A percentile compares a stretch with the other conserved stretches of the same genome.
phyloP scores from a whole-genome alignment of 2,329 filamentous ascomycete species.

The Parasarocladium wereldwijsianum region DNA sequence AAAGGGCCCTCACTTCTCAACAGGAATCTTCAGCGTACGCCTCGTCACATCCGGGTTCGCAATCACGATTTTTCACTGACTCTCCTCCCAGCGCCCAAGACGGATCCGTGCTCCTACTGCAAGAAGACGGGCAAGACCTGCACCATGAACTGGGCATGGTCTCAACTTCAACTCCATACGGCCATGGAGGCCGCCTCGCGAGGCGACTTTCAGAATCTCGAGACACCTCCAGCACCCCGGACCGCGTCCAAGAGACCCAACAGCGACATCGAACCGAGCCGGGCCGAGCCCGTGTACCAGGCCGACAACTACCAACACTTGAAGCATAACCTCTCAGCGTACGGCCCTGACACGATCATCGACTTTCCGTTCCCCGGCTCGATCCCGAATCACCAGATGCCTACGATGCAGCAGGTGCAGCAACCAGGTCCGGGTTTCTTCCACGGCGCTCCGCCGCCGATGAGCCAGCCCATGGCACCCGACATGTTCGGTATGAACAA shows the following conservation, averaged over 20 bases:
- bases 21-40: slow-evolving; percentile 3
- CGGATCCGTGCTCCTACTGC: slow-evolving; percentile 10
- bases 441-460: no score
- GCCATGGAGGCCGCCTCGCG: slow-evolving; percentile 2
- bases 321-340: no score
- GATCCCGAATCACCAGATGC: no score
- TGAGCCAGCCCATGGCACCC: no score
- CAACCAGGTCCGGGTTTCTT: no score
- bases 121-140: slow-evolving; percentile 10
- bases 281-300: background rate
- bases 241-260: background rate
- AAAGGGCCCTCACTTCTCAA: slow-evolving; percentile 1
- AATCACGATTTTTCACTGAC: slow-evolving; percentile 1
- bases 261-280: background rate
- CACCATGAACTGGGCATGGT: slow-evolving; percentile 9
- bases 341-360: no score
- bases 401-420: no score
- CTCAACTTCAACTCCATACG: slow-evolving; percentile 5
- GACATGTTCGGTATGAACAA: no score
- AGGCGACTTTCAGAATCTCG: background rate
- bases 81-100: background rate
- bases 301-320: background rate
- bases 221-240: slow-evolving; percentile 1
- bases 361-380: no score
- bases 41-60: background rate